These are phyloP conservation scores for Ampelomyces quisqualis DNA, from an alignment of 2,329 filamentous ascomycete species.

Conservation along the genomic window DNA sequence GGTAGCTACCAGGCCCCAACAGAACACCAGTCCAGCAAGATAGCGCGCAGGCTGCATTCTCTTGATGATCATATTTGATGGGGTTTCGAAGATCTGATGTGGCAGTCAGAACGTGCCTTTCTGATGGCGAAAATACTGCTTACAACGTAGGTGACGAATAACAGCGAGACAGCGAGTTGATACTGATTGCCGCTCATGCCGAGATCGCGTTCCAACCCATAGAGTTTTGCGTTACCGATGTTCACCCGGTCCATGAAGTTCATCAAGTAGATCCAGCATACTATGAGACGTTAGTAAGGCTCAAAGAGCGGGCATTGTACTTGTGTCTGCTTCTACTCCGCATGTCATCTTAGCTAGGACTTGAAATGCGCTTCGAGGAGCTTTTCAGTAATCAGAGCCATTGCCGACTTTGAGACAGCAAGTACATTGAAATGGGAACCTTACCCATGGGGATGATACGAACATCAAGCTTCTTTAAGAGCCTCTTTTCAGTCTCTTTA, in stretches of 20 bases:
- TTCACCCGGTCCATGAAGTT: slow-evolving; percentile 48
- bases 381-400: no score
- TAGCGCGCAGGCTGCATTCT: slow-evolving; percentile 33
- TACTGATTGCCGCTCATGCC: slow-evolving; percentile 24
- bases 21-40: slow-evolving; percentile 24
- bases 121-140: neutral
- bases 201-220: slow-evolving; percentile 20
- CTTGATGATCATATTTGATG: slow-evolving; percentile 52
- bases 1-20: slow-evolving; percentile 28
- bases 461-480: slow-evolving; percentile 53
- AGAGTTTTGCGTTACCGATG: slow-evolving; percentile 48
- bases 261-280: slow-evolving; percentile 47
- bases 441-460: slow-evolving; percentile 51
- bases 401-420: no score
- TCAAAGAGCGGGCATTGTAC: no score
- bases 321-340: no score
- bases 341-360: no score
- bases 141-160: slow-evolving; percentile 30
- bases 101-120: neutral
- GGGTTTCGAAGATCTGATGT: slow-evolving; percentile 47
- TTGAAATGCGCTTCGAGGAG: no score
- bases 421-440: neutral
- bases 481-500: slow-evolving; percentile 47
- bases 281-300: no score
- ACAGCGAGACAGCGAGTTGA: slow-evolving; percentile 25